These are phyloP conservation scores for Mucor velutinosus DNA, from an alignment of 371 early-diverging fungal genomes.

Conservation along the genomic window DNA sequence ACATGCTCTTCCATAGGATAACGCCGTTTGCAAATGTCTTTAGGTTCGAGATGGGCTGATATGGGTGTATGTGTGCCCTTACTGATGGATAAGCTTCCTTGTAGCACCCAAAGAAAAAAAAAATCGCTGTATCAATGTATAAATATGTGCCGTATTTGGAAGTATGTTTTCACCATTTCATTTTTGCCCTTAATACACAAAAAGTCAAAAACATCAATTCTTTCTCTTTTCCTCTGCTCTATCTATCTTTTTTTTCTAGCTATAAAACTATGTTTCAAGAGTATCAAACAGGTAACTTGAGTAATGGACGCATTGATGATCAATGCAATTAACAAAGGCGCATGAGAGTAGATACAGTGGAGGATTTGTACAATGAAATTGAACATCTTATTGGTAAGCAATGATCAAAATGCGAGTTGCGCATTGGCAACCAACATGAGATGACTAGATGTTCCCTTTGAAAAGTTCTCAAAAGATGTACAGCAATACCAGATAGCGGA, in stretches of 20 bases:
- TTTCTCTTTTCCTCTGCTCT: constrained; percentile 1
- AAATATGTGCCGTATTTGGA: constrained; percentile 10
- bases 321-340: neutral
- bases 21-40: too few species aligned
- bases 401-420: too few species aligned
- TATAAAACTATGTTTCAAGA: neutral
- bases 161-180: constrained; percentile 18
- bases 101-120: neutral
- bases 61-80: too few species aligned
- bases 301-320: neutral
- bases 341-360: constrained; percentile 9
- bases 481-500: neutral
- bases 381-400: constrained; percentile 23
- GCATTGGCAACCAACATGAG: neutral
- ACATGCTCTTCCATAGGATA: too few species aligned
- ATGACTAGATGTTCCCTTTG: constrained; percentile 16
- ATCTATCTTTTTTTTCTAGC: neutral
- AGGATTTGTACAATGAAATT: constrained; percentile 24
- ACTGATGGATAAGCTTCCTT: neutral
- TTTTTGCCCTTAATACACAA: neutral
- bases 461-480: neutral
- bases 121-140: neutral
- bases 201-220: neutral
- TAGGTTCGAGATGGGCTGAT: too few species aligned
- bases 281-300: constrained; percentile 2